Conservation (phyloP, 1,284 basidiomycete species). For the Amylostereum chailletii region DNA sequence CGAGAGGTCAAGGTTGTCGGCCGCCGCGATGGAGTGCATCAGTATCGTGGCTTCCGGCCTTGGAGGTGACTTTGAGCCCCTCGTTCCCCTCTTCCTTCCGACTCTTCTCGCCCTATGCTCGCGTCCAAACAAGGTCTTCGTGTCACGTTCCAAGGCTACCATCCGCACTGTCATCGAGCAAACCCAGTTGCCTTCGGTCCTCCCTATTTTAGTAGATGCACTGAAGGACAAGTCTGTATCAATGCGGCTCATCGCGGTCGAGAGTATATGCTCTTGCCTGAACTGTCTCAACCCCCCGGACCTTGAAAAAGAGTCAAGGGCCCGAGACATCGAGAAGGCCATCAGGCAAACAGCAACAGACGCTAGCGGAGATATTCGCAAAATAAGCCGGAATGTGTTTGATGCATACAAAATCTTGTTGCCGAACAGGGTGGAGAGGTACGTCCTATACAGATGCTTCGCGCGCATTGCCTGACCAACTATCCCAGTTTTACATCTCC, state of each 20-base stretch:
- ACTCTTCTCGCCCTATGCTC: constrained; percentile 59
- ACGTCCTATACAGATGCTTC: constrained; percentile 18
- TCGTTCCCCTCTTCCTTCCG: constrained; percentile 64
- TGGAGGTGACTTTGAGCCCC: constrained; percentile 55
- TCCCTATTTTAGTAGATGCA: constrained; percentile 53
- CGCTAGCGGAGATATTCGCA: constrained; percentile 70
- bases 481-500: constrained; percentile 57
- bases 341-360: constrained; percentile 65
- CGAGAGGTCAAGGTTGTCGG: constrained; percentile 73
- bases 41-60: constrained; percentile 45
- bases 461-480: too few species aligned
- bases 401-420: constrained; percentile 67
- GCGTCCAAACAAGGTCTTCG: constrained; percentile 77
- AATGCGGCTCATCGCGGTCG: constrained; percentile 54
- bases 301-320: constrained; percentile 55
- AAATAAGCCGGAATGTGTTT: constrained; percentile 61
- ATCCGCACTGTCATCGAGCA: constrained; percentile 56
- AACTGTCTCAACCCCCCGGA: constrained; percentile 72
- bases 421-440: constrained; percentile 61
- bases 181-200: constrained; percentile 61
- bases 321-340: constrained; percentile 59
- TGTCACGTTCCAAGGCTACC: constrained; percentile 54
- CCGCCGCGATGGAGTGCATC: constrained; percentile 60
- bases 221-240: constrained; percentile 64
- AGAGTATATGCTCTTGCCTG: constrained; percentile 56